Conservation (phyloP, 805 yeast species). For the Metschnikowia matae region DNA sequence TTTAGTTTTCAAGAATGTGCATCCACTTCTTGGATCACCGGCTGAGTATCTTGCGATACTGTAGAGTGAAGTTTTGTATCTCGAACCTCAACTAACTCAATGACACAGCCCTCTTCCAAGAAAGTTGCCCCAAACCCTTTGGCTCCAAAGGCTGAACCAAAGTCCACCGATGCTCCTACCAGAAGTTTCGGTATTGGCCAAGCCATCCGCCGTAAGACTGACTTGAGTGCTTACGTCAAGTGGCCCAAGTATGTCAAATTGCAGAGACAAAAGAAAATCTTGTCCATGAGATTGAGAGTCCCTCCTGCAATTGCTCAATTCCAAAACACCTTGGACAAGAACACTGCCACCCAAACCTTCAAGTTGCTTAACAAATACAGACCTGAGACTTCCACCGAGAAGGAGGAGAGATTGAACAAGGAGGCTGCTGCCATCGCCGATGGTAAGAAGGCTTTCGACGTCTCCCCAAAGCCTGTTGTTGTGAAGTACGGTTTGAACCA, state of each 20-base stretch:
- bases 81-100: constrained; percentile 36
- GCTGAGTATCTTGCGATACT: constrained; percentile 41
- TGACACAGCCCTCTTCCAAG: constrained; percentile 54
- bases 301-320: constrained; percentile 98
- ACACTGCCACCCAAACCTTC: constrained; percentile 96
- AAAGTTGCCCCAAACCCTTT: constrained; percentile 47
- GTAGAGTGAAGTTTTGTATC: constrained; percentile 33
- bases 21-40: constrained; percentile 41
- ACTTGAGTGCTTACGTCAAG: constrained; percentile 94
- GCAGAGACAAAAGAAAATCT: constrained; percentile 98
- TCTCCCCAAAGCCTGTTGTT: constrained; percentile 92
- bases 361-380: constrained; percentile 98
- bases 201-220: constrained; percentile 90
- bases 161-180: constrained; percentile 24
- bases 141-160: constrained; percentile 30
- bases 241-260: constrained; percentile 99
- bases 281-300: constrained; percentile 93
- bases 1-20: constrained; percentile 22
- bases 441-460: constrained; percentile 96
- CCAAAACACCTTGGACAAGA: constrained; percentile 94
- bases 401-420: constrained; percentile 97
- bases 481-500: constrained; percentile 99
- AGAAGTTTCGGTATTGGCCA: constrained; percentile 97
- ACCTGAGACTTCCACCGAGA: constrained; percentile 96
- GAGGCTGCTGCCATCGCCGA: constrained; percentile 99